A percentile compares a stretch with the other conserved stretches of the same genome.
Evolutionary conservation across 148 eudicot species (phyloP).

Genomic region (Nyssa sinensis): DNA sequence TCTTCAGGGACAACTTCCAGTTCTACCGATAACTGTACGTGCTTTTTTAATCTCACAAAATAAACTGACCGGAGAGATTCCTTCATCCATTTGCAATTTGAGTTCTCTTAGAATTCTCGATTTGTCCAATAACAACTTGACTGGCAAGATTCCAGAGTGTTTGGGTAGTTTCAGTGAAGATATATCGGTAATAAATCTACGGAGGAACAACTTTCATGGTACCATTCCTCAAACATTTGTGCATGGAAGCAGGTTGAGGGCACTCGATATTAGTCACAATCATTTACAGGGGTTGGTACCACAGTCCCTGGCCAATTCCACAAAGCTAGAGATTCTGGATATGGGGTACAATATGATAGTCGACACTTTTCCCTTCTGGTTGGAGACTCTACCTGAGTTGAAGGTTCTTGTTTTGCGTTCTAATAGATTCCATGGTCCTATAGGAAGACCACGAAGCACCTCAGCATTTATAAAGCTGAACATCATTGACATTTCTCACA

Average conservation of each 20-base stretch:
- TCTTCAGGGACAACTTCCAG: slow-evolving; percentile 10
- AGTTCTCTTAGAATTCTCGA: neutral
- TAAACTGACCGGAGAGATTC: slow-evolving; percentile 2
- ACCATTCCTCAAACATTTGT: neutral
- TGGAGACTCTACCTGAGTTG: slow-evolving; percentile 6
- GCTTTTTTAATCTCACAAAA: neutral
- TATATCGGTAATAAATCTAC: neutral
- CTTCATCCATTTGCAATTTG: slow-evolving; percentile 19
- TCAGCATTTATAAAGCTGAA: slow-evolving; percentile 9
- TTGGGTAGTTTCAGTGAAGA: neutral
- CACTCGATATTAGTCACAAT: neutral
- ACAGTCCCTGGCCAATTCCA: slow-evolving; percentile 8
- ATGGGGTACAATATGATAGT: neutral
- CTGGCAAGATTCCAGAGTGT: slow-evolving; percentile 1
- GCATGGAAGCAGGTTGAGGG: neutral
- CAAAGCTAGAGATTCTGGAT: neutral
- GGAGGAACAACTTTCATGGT: slow-evolving; percentile 1
- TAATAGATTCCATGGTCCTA: slow-evolving; percentile 6
- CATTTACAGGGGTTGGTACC: neutral
- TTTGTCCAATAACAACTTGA: slow-evolving; percentile 13
- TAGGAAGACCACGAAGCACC: neutral
- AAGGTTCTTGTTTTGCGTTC: slow-evolving; percentile 10
- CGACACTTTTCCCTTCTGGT: slow-evolving; percentile 8
- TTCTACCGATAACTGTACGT: neutral
- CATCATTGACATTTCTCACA: slow-evolving; percentile 10